These are phyloP conservation scores for Cylindrodendrum hubeiense DNA, from an alignment of 2,329 filamentous ascomycete species.

Conservation along the genomic window DNA sequence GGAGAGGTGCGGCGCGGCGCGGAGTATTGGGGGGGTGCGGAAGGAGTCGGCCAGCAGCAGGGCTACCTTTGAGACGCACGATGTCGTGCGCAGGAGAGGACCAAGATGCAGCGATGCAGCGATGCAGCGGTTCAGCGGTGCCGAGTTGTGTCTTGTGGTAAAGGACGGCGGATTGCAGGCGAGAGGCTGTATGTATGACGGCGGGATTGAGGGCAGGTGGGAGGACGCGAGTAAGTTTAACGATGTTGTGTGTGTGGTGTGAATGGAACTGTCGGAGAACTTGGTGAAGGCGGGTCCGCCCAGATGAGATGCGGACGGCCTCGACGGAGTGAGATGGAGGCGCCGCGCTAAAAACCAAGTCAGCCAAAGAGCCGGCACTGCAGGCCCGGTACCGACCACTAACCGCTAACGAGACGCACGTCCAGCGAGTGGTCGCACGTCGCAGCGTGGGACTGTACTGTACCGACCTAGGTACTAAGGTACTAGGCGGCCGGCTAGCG, in stretches of 20 bases:
- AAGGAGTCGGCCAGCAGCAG: not conserved
- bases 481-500: not conserved
- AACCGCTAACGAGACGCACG: not conserved
- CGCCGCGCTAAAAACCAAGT: slow-evolving; percentile 14
- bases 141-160: not conserved
- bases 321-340: slow-evolving; percentile 18
- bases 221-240: not conserved
- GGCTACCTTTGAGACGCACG: not conserved
- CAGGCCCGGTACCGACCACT: not conserved
- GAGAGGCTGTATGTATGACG: not conserved
- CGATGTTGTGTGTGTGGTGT: slow-evolving; percentile 14
- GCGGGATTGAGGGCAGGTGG: not conserved
- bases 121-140: not conserved
- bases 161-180: not conserved
- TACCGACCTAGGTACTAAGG: not conserved
- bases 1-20: slow-evolving; percentile 4
- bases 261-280: slow-evolving; percentile 18
- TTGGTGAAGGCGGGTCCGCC: slow-evolving; percentile 12
- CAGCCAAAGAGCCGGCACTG: not conserved
- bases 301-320: slow-evolving; percentile 11
- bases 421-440: too few species aligned
- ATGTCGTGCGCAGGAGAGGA: not conserved
- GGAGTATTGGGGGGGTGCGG: not conserved
- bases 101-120: not conserved
- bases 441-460: not conserved